Evolutionary conservation across 2,329 filamentous ascomycete genomes (phyloP).

Genomic region (Chrysoporthe puriensis): DNA sequence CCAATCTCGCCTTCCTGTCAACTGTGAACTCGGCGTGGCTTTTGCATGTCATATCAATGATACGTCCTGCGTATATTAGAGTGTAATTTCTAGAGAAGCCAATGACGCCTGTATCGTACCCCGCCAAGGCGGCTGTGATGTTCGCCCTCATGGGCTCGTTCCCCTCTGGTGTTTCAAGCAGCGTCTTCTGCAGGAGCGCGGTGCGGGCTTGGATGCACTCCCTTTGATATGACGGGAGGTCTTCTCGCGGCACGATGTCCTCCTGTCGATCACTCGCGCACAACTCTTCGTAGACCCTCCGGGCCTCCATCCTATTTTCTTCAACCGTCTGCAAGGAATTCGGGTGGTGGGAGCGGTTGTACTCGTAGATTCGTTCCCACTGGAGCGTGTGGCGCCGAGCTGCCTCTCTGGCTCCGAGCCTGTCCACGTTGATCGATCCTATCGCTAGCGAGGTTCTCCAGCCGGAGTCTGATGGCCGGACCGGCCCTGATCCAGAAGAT

Average conservation of each 20-base stretch:
- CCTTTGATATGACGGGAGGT: slow-evolving; percentile 34
- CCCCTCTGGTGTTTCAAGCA: slow-evolving; percentile 2
- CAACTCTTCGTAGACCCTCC: slow-evolving; percentile 15
- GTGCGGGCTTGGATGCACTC: slow-evolving; percentile 40
- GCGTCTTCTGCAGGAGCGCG: slow-evolving; percentile 33
- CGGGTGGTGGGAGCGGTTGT: slow-evolving; percentile 4
- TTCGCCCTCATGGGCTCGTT: slow-evolving; percentile 45
- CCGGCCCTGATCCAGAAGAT: background rate
- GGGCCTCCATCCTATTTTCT: background rate
- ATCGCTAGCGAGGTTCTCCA: slow-evolving; percentile 39
- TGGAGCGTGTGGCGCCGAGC: slow-evolving; percentile 44
- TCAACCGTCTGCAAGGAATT: background rate
- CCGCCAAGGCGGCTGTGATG: slow-evolving; percentile 46
- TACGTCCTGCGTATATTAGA: slow-evolving; percentile 46
- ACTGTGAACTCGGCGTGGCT: slow-evolving; percentile 43
- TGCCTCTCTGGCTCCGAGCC: slow-evolving; percentile 41
- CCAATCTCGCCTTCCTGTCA: slow-evolving; percentile 44
- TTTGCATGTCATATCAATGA: slow-evolving; percentile 44
- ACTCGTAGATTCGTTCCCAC: slow-evolving; percentile 32
- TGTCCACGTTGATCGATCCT: slow-evolving; percentile 41
- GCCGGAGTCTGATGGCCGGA: slow-evolving; percentile 33
- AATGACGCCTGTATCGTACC: slow-evolving; percentile 46
- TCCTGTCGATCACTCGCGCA: slow-evolving; percentile 14
- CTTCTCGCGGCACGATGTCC: background rate
- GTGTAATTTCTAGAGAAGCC: slow-evolving; percentile 45